Evolutionary conservation across 2,329 filamentous ascomycete genomes (phyloP), one percentile per base, ranked within the genome.

Genomic region (Ceratocystis cacaofunesta): DNA sequence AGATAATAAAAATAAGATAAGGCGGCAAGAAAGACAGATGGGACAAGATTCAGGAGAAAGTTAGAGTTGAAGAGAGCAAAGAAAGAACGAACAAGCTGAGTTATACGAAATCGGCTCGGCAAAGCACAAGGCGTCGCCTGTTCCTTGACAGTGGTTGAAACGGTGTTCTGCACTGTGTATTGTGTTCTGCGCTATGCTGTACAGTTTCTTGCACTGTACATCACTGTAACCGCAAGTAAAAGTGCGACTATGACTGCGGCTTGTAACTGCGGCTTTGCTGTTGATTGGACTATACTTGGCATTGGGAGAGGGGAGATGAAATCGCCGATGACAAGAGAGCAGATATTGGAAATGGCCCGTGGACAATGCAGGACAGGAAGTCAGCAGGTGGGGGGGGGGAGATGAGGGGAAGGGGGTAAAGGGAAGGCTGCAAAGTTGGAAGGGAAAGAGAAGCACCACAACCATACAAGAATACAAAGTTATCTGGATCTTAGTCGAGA

Each of bases 11-110:
- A 25, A 28, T 22, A n/a, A 32, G 6, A 22, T 30, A 43, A 30
- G 48, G 7, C 5, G 25, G 5, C 17, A n/a, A 10, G 32, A 25
- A 28, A 48, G 25, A 15, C 17, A 46, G 7, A 44, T 28, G 25
- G 22, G 19, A 19, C 30, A 32, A 62, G 43, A 28, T 44, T 46
- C 25, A 62, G 58, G 58, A 61, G 58, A 61, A 61, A 19, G 58
- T 41, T 36, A 22, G 10, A 44, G 58, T 19, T 43, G 22, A 61
- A 61, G 41, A 44, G 32, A 44, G 36, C n/a, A 7, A 61, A 61
- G 36, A 61, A 60, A n/a, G 28, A 57, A 36, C 8, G 19, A 61
- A 36, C 36, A 61, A 62, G 60, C 60, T 46, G 32, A 46, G 60
- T 44, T 62, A 44, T 44, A 44, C 36, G 36, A 43, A 62, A 62